Evolutionary conservation across 2,329 filamentous ascomycete species (phyloP), one percentile per base, ranked within the genome.

Genomic region (Scedosporium dehoogii): DNA sequence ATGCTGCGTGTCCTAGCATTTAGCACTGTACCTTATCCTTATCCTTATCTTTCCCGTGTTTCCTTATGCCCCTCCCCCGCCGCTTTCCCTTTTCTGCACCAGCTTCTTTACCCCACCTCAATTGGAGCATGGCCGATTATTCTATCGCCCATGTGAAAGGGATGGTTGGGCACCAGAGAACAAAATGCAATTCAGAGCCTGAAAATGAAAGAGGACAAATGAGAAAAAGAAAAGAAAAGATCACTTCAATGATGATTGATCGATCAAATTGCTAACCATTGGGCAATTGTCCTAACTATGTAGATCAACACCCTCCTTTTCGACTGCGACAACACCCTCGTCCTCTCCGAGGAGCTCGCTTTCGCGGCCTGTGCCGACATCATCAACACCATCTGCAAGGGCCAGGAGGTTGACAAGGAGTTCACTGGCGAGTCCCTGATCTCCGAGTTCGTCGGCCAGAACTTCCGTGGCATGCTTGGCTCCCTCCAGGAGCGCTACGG

Each of bases 311-410:
- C 87, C 66, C 79, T 91, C 71, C 82, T 91, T 69, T 89, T 91
- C 74, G 88, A 91, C 75, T 87, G 84, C 76, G 84, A 96, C 84
- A 96, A 96, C 83, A 96, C 92, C 66, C 90, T 96, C 73, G 91
- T 94, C 73, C 85, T 94, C 70, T 96, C 91, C 62, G 92, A 96
- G 80, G 87, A 90, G 71, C 83, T 96, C 69, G 92, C 92, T 73
- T 96, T 96, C 74, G 90, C 93, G 78, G 92, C 90, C 68, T 96
- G 91, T 76, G 90, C 92, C 70, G 89, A 90, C 64, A 86, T 96
- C 67, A 88, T 91, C 80, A 96, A 96, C 78, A 81, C 91, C 75
- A 90, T 96, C 73, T 85, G 93, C 73, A 80, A 82, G 69, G 82
- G 83, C 70, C 82, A 88, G 71, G 78, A 81, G 69, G 79, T 91